Evolutionary conservation across 306 rosid species (phyloP).

Genomic region (Trifolium subterraneum): DNA sequence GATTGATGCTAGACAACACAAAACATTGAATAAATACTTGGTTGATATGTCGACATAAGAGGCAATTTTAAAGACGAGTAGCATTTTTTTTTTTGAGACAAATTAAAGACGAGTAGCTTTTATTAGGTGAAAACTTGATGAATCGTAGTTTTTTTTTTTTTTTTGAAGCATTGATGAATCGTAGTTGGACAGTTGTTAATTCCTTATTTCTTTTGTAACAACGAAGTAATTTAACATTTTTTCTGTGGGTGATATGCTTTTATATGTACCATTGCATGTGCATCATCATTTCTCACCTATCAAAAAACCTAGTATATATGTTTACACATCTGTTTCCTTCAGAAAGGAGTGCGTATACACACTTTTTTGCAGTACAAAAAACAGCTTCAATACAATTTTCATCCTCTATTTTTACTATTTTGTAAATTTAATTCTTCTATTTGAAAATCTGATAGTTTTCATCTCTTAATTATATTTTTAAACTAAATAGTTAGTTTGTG

Average conservation of each 20-base stretch:
- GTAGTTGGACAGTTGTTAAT: conserved; percentile 46
- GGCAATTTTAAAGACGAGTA: background rate
- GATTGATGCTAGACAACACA: conserved; percentile 10
- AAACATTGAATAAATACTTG: conserved; percentile 35
- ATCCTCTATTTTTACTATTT: no score
- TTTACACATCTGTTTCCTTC: no score
- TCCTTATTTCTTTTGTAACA: background rate
- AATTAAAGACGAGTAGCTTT: conserved; percentile 28
- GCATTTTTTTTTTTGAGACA: no score
- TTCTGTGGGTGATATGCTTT: conserved; percentile 2
- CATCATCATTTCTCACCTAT: conserved; percentile 4
- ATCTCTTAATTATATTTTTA: no score
- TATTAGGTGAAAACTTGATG: conserved; percentile 56
- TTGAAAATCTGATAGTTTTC: no score
- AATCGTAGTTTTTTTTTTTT: conserved; percentile 47
- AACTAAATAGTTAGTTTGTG: no score
- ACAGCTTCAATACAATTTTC: no score
- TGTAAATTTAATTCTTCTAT: no score
- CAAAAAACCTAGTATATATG: background rate
- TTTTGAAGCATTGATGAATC: conserved; percentile 45
- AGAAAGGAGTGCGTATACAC: no score
- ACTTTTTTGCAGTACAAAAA: no score
- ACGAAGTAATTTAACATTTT: background rate
- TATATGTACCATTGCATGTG: background rate
- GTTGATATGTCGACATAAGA: conserved; percentile 27